Percentiles rank a stretch among this genome's conserved stretches.
Conservation (phyloP, 108 stramenopile species). For the Tribonema minus region DNA sequence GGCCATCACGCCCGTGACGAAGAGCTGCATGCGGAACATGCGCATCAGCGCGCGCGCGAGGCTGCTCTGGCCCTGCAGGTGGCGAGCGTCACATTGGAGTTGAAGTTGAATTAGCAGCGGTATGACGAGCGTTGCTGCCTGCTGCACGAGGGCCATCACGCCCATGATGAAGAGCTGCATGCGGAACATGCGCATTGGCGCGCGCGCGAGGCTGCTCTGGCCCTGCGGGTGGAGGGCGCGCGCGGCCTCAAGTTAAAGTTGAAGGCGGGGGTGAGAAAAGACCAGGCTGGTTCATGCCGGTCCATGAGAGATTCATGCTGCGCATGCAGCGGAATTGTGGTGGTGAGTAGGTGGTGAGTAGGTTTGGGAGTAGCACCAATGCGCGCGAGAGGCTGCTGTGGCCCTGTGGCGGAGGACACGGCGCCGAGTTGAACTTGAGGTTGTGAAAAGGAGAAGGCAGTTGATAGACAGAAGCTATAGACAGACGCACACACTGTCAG, state of each 20-base stretch:
- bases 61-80: background rate
- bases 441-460: too few relatives aligned
- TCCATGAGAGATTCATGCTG: background rate
- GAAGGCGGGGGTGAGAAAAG: background rate
- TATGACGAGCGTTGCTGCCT: background rate
- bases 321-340: too few relatives aligned
- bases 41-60: background rate
- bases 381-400: too few relatives aligned
- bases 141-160: background rate
- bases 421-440: too few relatives aligned
- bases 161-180: background rate
- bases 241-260: background rate
- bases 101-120: slow-evolving; percentile 12
- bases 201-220: background rate
- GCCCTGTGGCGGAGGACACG: too few relatives aligned
- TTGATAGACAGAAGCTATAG: too few relatives aligned
- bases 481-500: too few relatives aligned
- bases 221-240: background rate
- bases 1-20: slow-evolving; percentile 3
- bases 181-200: background rate
- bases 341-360: too few relatives aligned
- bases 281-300: background rate
- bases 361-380: too few relatives aligned
- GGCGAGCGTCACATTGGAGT: background rate
- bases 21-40: background rate